Evolutionary conservation across 129 eudicot species (phyloP), one percentile per base, ranked within the genome.

Genomic region (Rutidosis leptorrhynchoides): DNA sequence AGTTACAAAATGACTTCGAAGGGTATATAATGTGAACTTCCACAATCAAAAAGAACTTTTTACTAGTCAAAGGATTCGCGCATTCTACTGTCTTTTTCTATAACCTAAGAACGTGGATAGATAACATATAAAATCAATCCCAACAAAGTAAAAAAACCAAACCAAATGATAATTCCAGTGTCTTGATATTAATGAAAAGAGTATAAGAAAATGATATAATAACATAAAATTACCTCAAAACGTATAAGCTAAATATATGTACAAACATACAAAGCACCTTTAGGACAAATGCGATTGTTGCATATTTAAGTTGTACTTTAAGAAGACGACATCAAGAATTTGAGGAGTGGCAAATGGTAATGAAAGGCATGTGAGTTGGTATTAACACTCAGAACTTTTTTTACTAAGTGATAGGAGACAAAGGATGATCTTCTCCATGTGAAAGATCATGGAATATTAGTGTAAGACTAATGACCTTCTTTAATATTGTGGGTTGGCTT

Each of bases 391-490:
- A n/a, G 61, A 66, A 25, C 33, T 30, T n/a, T 45, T 65, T 74
- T 59, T 74, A 35, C 56, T 21, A 58, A 67, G 79, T 58, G 69
- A 67, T 58, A 48, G 49, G 68, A 75, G 79, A 75, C 79, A 75
- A 74, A 74, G 79, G 58, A 69, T 67, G 26, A 74, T 66, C 74
- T 58, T 74, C 62, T 27, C 58, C 79, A 75, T 67, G 79, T 74
- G 79, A 59, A 58, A 43, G 78, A 65, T 57, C 65, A 49, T 58
- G 62, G 60, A 58, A 62, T 67, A 74, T 58, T 74, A 67, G 74
- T 74, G 74, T 46, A 58, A 74, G 56, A 45, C 53, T 58, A 74
- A 74, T 74, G 79, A 48, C 74, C 17, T 43, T 29, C 72, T 67
- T 67, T 74, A 58, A 67, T 75, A 59, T 48, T 58, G 43, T 67